phyloP scores from a whole-genome alignment of 306 rosid species.

The Sechiopsis laciniata region DNA sequence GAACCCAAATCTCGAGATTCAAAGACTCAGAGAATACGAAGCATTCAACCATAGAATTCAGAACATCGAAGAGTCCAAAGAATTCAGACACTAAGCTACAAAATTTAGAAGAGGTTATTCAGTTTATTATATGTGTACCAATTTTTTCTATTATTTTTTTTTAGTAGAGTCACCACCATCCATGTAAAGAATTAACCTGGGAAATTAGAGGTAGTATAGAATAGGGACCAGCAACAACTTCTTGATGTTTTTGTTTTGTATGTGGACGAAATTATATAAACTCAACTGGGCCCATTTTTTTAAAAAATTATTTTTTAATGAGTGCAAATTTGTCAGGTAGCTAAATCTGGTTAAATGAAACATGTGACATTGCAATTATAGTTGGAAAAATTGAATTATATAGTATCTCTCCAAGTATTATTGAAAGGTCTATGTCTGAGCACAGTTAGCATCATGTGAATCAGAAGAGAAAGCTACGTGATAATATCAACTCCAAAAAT shows the following conservation, averaged over 20 bases:
- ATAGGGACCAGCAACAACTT: no score
- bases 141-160: background rate
- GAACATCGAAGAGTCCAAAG: no score
- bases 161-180: background rate
- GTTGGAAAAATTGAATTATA: background rate
- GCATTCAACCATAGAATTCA: no score
- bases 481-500: no score
- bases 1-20: background rate
- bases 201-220: background rate
- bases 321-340: no score
- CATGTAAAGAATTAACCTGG: slow-evolving; percentile 15
- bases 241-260: no score
- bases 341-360: background rate
- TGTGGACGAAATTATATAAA: background rate
- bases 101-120: no score
- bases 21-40: no score
- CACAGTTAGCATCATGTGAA: no score
- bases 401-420: no score
- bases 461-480: background rate
- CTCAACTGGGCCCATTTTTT: background rate
- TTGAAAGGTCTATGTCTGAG: background rate
- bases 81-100: no score
- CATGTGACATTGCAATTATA: background rate
- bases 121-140: background rate
- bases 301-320: background rate